phyloP scores from a whole-genome alignment of 305 asterid genomes.

The Lippia alba region DNA sequence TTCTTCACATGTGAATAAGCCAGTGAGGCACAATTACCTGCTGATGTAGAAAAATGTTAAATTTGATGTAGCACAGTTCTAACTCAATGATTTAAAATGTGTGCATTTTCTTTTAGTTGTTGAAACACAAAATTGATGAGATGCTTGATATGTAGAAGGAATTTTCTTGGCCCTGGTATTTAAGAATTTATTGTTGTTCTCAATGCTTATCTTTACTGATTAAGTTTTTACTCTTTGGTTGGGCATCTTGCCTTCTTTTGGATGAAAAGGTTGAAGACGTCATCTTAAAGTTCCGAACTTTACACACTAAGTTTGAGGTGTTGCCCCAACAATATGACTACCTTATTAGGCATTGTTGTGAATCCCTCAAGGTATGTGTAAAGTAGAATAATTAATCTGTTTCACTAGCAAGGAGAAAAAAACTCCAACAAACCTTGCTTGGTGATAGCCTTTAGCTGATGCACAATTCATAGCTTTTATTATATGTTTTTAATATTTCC shows the following conservation, averaged over 20 bases:
- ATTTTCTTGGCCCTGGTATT: conserved; percentile 17
- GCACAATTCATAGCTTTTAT: conserved; percentile 15
- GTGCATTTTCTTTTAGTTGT: conserved; percentile 22
- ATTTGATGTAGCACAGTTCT: neutral
- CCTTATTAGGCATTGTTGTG: conserved; percentile 65
- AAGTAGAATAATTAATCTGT: conserved; percentile 25
- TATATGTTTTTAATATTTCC: conserved; percentile 34
- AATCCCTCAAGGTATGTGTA: conserved; percentile 64
- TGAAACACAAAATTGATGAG: conserved; percentile 18
- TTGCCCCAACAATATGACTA: conserved; percentile 67
- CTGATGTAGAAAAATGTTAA: neutral
- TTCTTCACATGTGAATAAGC: conserved; percentile 16
- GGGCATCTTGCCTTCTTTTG: conserved; percentile 36
- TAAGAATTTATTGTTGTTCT: conserved; percentile 21
- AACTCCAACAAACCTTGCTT: conserved; percentile 13
- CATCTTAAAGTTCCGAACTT: conserved; percentile 50
- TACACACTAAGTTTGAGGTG: conserved; percentile 66
- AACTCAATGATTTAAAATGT: conserved; percentile 24
- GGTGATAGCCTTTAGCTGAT: conserved; percentile 25
- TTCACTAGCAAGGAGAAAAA: conserved; percentile 6
- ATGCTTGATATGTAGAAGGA: conserved; percentile 9
- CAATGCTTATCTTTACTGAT: conserved; percentile 19
- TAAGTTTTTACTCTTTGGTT: conserved; percentile 30
- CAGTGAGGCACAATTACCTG: conserved; percentile 8
- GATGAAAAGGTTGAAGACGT: conserved; percentile 74